Evolutionary conservation across 768 basidiomycete species (phyloP).

Genomic region (Lactarius evosmus): DNA sequence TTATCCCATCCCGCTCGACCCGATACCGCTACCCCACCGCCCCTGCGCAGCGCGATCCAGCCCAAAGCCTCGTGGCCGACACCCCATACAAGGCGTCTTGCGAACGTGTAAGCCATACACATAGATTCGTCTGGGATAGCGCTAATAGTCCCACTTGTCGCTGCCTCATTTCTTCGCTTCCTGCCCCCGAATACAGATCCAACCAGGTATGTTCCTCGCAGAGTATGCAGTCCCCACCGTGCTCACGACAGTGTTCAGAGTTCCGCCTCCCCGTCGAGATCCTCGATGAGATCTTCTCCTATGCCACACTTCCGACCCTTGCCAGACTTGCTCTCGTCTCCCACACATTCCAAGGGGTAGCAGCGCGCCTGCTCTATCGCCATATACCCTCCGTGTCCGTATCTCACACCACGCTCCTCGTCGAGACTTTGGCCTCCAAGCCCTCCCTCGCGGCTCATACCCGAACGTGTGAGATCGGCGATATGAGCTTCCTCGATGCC

Average conservation of each 20-base stretch:
- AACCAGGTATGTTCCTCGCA: slow-evolving; percentile 5
- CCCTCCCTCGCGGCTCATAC: slow-evolving; percentile 20
- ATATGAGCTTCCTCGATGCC: slow-evolving; percentile 14
- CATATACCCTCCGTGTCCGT: slow-evolving; percentile 23
- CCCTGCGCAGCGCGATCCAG: not conserved
- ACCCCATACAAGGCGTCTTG: slow-evolving; percentile 1
- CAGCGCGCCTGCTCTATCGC: slow-evolving; percentile 27
- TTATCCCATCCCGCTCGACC: not conserved
- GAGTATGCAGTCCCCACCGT: not conserved
- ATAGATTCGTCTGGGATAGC: not conserved
- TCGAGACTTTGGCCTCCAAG: slow-evolving; percentile 22
- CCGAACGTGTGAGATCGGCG: slow-evolving; percentile 25
- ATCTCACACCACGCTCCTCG: slow-evolving; percentile 14
- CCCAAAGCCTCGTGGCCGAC: not conserved
- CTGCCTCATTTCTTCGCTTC: not conserved
- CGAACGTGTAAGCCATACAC: slow-evolving; percentile 10
- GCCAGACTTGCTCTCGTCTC: slow-evolving; percentile 14
- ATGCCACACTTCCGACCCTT: slow-evolving; percentile 19
- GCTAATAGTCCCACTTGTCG: not conserved
- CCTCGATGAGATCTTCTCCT: slow-evolving; percentile 24
- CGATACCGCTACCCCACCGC: not conserved
- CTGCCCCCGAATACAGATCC: not conserved
- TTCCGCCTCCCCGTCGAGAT: slow-evolving; percentile 23
- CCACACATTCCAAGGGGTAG: slow-evolving; percentile 16
- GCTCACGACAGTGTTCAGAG: not conserved